These are phyloP conservation scores for Cardamine resedifolia DNA, from an alignment of 345 rosid genomes.

Conservation along the genomic window DNA sequence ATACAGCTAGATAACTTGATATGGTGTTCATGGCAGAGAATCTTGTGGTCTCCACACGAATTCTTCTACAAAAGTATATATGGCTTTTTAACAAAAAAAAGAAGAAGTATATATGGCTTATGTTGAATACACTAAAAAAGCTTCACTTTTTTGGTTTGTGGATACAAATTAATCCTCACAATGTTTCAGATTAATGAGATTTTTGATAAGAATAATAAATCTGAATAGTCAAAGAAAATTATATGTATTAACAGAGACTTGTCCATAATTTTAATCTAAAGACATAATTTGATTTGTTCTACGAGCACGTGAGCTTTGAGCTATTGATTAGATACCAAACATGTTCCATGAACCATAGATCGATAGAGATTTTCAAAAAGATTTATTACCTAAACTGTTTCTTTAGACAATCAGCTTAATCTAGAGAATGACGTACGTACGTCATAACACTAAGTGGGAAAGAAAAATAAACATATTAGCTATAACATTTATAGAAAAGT, in stretches of 20 bases:
- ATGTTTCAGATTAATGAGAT: neutral
- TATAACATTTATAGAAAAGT: constrained; percentile 30
- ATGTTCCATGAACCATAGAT: constrained; percentile 13
- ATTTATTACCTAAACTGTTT: constrained; percentile 19
- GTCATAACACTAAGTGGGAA: constrained; percentile 30
- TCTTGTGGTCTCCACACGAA: constrained; percentile 16
- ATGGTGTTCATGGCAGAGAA: constrained; percentile 34
- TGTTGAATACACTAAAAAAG: constrained; percentile 35
- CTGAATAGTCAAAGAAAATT: constrained; percentile 11
- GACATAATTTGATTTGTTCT: neutral
- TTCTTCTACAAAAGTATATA: neutral
- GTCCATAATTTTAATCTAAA: constrained; percentile 14
- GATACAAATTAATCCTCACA: constrained; percentile 17
- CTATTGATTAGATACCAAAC: constrained; percentile 11
- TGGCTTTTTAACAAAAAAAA: too few species aligned
- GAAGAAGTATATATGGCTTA: too few species aligned
- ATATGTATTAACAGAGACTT: constrained; percentile 12
- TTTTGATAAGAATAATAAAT: neutral
- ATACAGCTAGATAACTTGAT: constrained; percentile 45
- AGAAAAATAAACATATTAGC: constrained; percentile 30
- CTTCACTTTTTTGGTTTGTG: constrained; percentile 11
- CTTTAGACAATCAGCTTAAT: constrained; percentile 20
- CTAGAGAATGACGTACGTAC: constrained; percentile 23
- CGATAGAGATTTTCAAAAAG: constrained; percentile 14
- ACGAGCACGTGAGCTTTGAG: constrained; percentile 7